These are phyloP conservation scores for Hippophae gyantsensis DNA, from an alignment of 306 rosid species.

Conservation along the genomic window DNA sequence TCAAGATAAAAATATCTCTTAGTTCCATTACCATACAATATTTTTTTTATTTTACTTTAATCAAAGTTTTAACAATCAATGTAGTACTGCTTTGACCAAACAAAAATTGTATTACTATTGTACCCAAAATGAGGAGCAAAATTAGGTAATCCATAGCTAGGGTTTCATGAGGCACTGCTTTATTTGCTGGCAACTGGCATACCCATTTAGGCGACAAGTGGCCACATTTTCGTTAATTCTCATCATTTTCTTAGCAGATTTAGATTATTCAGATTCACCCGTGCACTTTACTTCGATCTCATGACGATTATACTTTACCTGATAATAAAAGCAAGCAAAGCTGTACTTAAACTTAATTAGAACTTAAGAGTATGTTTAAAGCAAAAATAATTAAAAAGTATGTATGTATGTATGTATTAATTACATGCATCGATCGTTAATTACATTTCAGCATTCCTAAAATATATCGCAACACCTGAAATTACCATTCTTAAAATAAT, in stretches of 20 bases:
- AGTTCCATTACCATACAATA: not conserved
- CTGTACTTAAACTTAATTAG: too few relatives aligned
- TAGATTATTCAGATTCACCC: not conserved
- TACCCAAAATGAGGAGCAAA: slow-evolving; percentile 16
- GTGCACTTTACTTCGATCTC: slow-evolving; percentile 4
- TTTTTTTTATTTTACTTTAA: slow-evolving; percentile 7
- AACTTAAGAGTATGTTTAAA: too few relatives aligned
- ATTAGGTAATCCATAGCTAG: slow-evolving; percentile 10
- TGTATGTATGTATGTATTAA: too few relatives aligned
- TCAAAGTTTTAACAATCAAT: slow-evolving; percentile 8
- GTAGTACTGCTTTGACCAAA: not conserved
- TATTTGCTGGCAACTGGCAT: slow-evolving; percentile 18
- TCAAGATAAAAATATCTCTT: slow-evolving; percentile 15
- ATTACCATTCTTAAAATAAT: too few relatives aligned
- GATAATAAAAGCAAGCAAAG: too few relatives aligned
- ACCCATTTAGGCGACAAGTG: slow-evolving; percentile 41
- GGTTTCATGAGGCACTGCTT: slow-evolving; percentile 17
- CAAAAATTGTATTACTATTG: not conserved
- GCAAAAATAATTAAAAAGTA: too few relatives aligned
- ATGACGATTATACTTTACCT: not conserved
- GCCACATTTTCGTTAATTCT: slow-evolving; percentile 29
- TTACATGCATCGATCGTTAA: too few relatives aligned
- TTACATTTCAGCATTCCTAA: too few relatives aligned
- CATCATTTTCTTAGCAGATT: not conserved
- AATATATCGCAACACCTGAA: too few relatives aligned